A percentile compares a stretch with the other conserved stretches of the same genome.
Conservation (phyloP, 352 stramenopile species). For the Phytophthora cactorum region DNA sequence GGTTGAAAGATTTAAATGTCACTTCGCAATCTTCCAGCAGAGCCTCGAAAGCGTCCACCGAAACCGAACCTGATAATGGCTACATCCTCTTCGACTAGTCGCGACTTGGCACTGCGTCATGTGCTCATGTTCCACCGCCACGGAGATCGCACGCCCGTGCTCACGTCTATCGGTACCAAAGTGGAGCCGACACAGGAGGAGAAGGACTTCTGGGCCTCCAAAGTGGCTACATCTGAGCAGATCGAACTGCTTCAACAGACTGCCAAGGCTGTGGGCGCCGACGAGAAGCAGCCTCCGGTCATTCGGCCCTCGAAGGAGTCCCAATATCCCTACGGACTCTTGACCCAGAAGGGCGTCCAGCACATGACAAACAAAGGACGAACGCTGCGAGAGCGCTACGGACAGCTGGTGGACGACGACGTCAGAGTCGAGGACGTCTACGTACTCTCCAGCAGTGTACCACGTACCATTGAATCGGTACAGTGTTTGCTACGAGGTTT, state of each 20-base stretch:
- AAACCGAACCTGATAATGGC: conserved; percentile 23
- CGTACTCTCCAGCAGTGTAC: conserved; percentile 79
- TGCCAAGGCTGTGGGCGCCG: conserved; percentile 54
- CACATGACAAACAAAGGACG: conserved; percentile 76
- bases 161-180: conserved; percentile 62
- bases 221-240: conserved; percentile 61
- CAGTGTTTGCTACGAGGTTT: conserved; percentile 78
- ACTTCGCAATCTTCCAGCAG: conserved; percentile 36
- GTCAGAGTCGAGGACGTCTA: conserved; percentile 58
- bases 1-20: not conserved
- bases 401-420: conserved; percentile 39
- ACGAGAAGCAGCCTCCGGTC: conserved; percentile 50
- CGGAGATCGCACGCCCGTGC: conserved; percentile 78
- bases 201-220: conserved; percentile 63
- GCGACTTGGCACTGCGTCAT: conserved; percentile 62
- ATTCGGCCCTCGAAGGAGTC: conserved; percentile 46
- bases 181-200: conserved; percentile 61
- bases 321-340: conserved; percentile 56
- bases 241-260: conserved; percentile 52
- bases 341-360: conserved; percentile 71
- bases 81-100: conserved; percentile 20
- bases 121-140: conserved; percentile 86
- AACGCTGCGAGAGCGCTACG: conserved; percentile 54
- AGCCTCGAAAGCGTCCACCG: conserved; percentile 6
- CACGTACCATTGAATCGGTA: conserved; percentile 78